Evolutionary conservation across 495 filamentous ascomycete genomes (phyloP).

Genomic region (Glutinoglossum americanum): DNA sequence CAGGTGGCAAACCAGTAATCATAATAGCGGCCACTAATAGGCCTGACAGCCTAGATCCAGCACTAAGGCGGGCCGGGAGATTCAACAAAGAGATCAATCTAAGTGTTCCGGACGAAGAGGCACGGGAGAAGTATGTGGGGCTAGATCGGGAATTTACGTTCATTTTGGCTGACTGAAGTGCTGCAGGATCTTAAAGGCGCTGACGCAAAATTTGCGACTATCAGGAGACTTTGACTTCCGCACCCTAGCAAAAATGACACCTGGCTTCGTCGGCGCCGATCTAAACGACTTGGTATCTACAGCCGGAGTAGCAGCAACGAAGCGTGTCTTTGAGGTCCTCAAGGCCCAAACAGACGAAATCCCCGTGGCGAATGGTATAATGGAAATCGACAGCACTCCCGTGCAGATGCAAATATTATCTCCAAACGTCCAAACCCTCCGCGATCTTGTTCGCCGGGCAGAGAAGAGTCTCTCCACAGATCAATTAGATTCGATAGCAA

Average conservation of each 20-base stretch:
- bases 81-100: constrained; percentile 92
- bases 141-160: not conserved
- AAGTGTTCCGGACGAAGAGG: constrained; percentile 73
- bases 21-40: constrained; percentile 86
- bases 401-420: not conserved
- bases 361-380: not conserved
- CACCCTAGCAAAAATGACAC: constrained; percentile 67
- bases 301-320: constrained; percentile 43
- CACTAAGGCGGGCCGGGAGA: constrained; percentile 61
- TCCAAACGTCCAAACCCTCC: constrained; percentile 17
- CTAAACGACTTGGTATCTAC: constrained; percentile 61
- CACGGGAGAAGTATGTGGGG: constrained; percentile 36
- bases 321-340: constrained; percentile 29
- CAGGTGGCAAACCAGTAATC: constrained; percentile 74
- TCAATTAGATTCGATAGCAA: constrained; percentile 16
- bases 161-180: not conserved
- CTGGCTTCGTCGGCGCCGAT: constrained; percentile 93
- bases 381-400: not conserved
- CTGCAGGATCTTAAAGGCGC: constrained; percentile 42
- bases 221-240: constrained; percentile 55
- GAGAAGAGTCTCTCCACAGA: constrained; percentile 24
- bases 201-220: constrained; percentile 48
- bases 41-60: constrained; percentile 75
- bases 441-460: constrained; percentile 26
- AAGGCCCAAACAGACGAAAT: constrained; percentile 6